A percentile compares a stretch with the other conserved stretches of the same genome.
phyloP scores from a whole-genome alignment of 176 grass and related monocot genomes.

The Microstegium vimineum region DNA sequence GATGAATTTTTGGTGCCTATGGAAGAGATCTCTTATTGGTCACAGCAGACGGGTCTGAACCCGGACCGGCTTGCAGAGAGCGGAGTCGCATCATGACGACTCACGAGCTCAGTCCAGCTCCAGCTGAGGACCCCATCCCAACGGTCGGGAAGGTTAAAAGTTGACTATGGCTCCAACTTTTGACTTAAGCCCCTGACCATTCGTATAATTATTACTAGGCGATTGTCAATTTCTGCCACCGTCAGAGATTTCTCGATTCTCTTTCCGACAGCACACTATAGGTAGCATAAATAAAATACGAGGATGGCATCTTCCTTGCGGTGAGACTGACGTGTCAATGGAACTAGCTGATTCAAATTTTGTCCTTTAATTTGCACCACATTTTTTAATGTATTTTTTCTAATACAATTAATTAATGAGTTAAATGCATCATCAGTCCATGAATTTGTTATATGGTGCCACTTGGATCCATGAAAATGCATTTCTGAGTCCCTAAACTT shows the following conservation, averaged over 20 bases:
- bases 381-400: no score
- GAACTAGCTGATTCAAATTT: no score
- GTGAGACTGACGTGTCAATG: background rate
- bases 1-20: background rate
- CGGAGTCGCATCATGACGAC: background rate
- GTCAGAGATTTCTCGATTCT: background rate
- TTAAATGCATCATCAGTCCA: no score
- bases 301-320: background rate
- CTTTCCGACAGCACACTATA: background rate
- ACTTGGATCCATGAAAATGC: no score
- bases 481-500: no score
- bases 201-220: background rate
- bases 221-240: background rate
- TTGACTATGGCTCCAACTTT: background rate
- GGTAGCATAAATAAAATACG: background rate
- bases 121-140: background rate
- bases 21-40: background rate
- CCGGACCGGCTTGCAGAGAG: background rate
- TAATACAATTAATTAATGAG: background rate
- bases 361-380: background rate
- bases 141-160: conserved; percentile 24
- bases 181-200: background rate
- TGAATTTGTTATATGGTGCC: no score
- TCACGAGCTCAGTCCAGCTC: background rate
- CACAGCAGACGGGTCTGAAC: background rate